Conservation (phyloP, 768 basidiomycete species). For the Naganishia randhawae region DNA sequence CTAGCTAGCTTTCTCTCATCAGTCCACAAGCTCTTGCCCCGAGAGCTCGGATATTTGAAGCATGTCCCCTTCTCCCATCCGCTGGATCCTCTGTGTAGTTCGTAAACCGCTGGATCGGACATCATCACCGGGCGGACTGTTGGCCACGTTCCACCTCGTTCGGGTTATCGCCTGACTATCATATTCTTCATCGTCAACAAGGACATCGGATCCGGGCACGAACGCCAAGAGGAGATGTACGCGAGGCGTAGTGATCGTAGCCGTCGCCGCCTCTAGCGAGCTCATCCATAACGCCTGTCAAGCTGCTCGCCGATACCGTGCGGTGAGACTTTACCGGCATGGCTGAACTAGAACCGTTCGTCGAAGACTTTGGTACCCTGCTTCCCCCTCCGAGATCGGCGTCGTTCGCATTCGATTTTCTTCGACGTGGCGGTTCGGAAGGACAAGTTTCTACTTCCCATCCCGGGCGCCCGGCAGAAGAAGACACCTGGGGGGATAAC, state of each 20-base stretch:
- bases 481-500: background rate
- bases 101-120: background rate
- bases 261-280: background rate
- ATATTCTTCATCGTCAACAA: background rate
- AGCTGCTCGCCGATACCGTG: background rate
- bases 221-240: background rate
- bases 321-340: background rate
- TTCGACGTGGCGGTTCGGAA: background rate
- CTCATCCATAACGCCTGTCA: constrained; percentile 16
- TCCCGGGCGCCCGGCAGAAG: background rate
- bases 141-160: background rate
- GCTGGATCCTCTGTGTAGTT: background rate
- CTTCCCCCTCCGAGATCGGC: too few relatives aligned
- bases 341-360: too few relatives aligned
- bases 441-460: constrained; percentile 5
- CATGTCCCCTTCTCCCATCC: background rate
- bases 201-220: background rate
- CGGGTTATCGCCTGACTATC: background rate
- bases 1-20: background rate
- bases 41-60: background rate
- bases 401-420: too few relatives aligned
- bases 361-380: too few relatives aligned
- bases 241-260: background rate
- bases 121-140: background rate
- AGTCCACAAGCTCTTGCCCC: background rate